These are phyloP conservation scores for Malassezia equina DNA, from an alignment of 1,284 basidiomycete genomes.

Conservation along the genomic window DNA sequence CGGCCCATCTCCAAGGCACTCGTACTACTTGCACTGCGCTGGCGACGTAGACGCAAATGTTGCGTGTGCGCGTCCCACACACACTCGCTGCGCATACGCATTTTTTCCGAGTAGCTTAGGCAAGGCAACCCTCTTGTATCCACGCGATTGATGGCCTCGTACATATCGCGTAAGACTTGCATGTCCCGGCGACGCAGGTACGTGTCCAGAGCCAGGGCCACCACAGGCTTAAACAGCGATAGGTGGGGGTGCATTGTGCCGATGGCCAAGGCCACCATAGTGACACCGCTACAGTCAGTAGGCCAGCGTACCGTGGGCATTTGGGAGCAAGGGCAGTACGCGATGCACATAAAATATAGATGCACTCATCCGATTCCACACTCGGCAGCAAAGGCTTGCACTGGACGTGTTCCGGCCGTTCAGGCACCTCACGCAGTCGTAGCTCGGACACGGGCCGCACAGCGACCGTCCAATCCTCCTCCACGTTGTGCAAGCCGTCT, in stretches of 20 bases:
- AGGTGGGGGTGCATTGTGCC: constrained; percentile 91
- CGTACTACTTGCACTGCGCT: background rate
- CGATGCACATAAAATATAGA: constrained; percentile 78
- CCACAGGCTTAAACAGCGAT: constrained; percentile 94
- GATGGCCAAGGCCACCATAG: constrained; percentile 80
- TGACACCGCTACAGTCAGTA: constrained; percentile 31
- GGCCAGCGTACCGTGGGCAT: background rate
- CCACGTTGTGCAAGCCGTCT: constrained; percentile 84
- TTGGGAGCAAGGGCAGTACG: constrained; percentile 73
- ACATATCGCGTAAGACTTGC: constrained; percentile 73
- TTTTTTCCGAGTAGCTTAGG: constrained; percentile 69
- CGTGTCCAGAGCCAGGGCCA: constrained; percentile 86
- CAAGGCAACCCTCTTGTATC: constrained; percentile 69
- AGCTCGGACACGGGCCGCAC: constrained; percentile 48
- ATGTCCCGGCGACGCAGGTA: constrained; percentile 58
- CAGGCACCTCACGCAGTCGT: background rate
- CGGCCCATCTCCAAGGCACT: background rate
- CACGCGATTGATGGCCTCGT: constrained; percentile 85
- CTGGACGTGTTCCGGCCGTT: background rate
- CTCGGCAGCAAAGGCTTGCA: background rate
- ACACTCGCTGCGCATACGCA: constrained; percentile 78
- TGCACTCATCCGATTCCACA: constrained; percentile 5
- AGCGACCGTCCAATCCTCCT: constrained; percentile 98
- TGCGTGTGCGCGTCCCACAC: constrained; percentile 53
- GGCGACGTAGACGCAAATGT: background rate